Conservation (phyloP, 371 early-diverging fungal species). For the Mortierella sp. region DNA sequence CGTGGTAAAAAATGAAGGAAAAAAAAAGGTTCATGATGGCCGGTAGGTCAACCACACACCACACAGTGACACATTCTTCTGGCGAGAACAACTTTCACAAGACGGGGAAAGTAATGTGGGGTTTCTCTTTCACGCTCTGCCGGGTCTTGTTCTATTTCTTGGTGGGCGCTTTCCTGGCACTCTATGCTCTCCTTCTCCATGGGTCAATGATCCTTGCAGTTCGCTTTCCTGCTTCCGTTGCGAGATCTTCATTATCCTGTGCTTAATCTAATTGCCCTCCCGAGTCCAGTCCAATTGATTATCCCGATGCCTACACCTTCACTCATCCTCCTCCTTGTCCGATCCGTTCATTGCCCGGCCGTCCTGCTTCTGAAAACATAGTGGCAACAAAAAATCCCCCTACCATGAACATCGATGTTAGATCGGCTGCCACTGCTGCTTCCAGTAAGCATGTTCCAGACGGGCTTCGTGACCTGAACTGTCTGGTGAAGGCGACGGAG, state of each 20-base stretch:
- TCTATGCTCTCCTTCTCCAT: background rate
- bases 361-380: background rate
- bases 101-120: background rate
- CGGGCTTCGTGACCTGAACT: slow-evolving; percentile 43
- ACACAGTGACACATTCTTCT: slow-evolving; percentile 9
- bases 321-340: too few relatives aligned
- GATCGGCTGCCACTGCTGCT: slow-evolving; percentile 7
- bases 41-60: slow-evolving; percentile 4
- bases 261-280: background rate
- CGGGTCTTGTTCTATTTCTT: background rate
- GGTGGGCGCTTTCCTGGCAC: background rate
- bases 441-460: slow-evolving; percentile 41
- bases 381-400: background rate
- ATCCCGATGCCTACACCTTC: background rate
- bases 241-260: background rate
- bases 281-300: background rate
- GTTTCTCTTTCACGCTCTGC: background rate
- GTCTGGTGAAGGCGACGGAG: slow-evolving; percentile 38
- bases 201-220: background rate
- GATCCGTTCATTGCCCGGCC: background rate
- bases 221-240: background rate
- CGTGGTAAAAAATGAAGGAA: background rate
- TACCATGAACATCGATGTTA: slow-evolving; percentile 31
- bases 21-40: slow-evolving; percentile 5
- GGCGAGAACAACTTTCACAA: background rate